These are phyloP conservation scores for Boletus tylopilopsis DNA, from an alignment of 768 basidiomycete species.

Conservation along the genomic window DNA sequence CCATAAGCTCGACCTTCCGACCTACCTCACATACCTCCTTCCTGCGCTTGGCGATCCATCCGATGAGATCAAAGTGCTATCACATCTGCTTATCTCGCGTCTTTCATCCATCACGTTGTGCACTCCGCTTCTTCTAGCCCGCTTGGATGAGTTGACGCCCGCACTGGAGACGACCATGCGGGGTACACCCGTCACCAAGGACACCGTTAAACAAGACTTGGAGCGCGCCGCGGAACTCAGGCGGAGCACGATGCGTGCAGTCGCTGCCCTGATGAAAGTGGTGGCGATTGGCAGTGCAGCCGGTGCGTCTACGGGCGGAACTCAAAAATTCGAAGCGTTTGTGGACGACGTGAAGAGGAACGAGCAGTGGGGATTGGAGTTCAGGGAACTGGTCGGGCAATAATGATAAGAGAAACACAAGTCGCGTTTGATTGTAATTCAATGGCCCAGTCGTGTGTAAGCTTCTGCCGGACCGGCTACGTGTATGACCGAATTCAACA, in stretches of 20 bases:
- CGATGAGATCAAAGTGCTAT: constrained; percentile 96
- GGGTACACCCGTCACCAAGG: constrained; percentile 84
- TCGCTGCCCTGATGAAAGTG: constrained; percentile 83
- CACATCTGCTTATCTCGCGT: constrained; percentile 92
- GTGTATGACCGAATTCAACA: neutral
- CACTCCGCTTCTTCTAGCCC: constrained; percentile 40
- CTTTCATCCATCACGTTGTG: constrained; percentile 67
- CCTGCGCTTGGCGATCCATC: constrained; percentile 83
- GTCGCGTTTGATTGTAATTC: neutral
- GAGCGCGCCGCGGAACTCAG: constrained; percentile 89
- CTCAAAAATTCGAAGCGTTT: constrained; percentile 67
- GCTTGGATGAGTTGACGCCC: constrained; percentile 81
- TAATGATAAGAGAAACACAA: constrained; percentile 11
- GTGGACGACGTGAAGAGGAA: constrained; percentile 71
- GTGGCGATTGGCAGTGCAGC: constrained; percentile 53
- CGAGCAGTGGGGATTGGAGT: constrained; percentile 63
- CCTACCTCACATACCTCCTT: constrained; percentile 78
- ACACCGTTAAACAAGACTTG: constrained; percentile 91
- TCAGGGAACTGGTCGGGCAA: constrained; percentile 35
- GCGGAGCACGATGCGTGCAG: constrained; percentile 82
- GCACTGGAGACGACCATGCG: constrained; percentile 88
- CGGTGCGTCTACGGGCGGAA: constrained; percentile 23
- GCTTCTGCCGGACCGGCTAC: neutral
- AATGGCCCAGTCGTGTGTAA: neutral
- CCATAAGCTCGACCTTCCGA: constrained; percentile 79